Conservation (phyloP, 192 early-diverging fungal genomes). For the Ambispora gerdemannii region DNA sequence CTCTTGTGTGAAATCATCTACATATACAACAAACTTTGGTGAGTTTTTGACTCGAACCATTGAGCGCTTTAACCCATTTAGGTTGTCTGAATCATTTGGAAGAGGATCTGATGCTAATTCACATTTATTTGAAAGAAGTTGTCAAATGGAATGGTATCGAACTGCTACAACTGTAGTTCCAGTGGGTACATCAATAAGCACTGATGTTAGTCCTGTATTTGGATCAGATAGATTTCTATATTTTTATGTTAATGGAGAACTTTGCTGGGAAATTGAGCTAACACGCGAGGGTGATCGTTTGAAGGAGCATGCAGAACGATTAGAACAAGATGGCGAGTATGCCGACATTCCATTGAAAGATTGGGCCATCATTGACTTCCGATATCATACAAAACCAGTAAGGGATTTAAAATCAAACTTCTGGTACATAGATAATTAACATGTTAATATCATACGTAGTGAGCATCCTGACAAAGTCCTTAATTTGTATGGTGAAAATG, state of each 20-base stretch:
- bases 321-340: conserved; percentile 19
- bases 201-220: conserved; percentile 25
- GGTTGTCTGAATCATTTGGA: conserved; percentile 1
- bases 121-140: conserved; percentile 33
- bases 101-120: not conserved
- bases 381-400: conserved; percentile 15
- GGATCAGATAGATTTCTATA: conserved; percentile 23
- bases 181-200: conserved; percentile 6
- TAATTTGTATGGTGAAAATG: conserved; percentile 6
- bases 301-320: conserved; percentile 15
- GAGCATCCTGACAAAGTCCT: not conserved
- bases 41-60: conserved; percentile 11
- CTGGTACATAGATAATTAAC: conserved; percentile 13
- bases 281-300: not conserved
- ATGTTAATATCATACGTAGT: conserved; percentile 4
- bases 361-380: conserved; percentile 24
- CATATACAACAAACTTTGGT: not conserved
- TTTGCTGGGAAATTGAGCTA: conserved; percentile 29
- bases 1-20: not conserved
- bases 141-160: conserved; percentile 41
- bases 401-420: conserved; percentile 6
- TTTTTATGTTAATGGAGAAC: conserved; percentile 26
- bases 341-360: conserved; percentile 10
- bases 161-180: conserved; percentile 26
- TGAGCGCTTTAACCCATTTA: conserved; percentile 15